Percentiles rank a stretch among this genome's conserved stretches.
Evolutionary conservation across 2,329 filamentous ascomycete genomes (phyloP).

Genomic region (Diaporthe humulicola): DNA sequence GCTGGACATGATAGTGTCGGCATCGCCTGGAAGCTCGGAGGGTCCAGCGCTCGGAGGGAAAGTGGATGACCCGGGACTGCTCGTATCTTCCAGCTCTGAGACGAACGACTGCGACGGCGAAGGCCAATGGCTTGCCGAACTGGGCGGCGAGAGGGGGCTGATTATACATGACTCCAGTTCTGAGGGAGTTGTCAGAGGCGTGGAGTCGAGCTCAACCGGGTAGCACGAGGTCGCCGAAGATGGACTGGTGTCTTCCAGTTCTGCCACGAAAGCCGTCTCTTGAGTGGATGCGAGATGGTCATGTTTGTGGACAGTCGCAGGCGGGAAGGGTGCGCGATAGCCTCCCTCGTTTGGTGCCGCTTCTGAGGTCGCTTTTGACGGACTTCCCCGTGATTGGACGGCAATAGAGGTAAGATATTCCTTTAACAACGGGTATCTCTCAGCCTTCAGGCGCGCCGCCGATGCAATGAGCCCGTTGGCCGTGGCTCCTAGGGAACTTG

Average conservation of each 20-base stretch:
- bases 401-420: constrained; percentile 15
- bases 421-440: constrained; percentile 22
- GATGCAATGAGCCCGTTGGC: constrained; percentile 8
- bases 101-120: constrained; percentile 5
- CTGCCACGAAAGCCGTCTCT: not conserved
- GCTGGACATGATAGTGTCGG: constrained; percentile 20
- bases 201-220: constrained; percentile 2
- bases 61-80: not conserved
- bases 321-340: not conserved
- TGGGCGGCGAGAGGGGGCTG: constrained; percentile 6
- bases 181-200: not conserved
- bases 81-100: constrained; percentile 13
- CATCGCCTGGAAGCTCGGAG: constrained; percentile 14
- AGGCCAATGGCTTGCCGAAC: not conserved
- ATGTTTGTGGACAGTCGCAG: too few species aligned
- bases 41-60: not conserved
- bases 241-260: constrained; percentile 12
- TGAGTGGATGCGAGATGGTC: not conserved
- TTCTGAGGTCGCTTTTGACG: not conserved
- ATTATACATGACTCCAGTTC: not conserved
- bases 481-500: not conserved
- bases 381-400: not conserved
- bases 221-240: not conserved
- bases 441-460: constrained; percentile 17
- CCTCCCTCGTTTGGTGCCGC: not conserved